Evolutionary conservation across 2,329 filamentous ascomycete species (phyloP).

Genomic region (Ciborinia camelliae): DNA sequence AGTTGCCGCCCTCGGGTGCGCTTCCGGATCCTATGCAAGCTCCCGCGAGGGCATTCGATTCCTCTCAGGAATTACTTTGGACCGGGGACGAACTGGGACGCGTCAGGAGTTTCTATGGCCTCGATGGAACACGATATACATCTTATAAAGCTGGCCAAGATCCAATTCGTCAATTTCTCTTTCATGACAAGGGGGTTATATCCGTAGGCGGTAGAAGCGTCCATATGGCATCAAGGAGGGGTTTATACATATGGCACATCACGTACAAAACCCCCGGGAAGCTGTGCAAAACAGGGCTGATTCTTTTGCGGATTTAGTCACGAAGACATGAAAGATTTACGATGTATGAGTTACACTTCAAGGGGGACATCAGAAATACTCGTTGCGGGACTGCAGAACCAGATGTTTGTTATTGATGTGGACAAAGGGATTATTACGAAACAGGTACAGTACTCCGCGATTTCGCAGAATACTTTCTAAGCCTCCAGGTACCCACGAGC

Average conservation of each 20-base stretch:
- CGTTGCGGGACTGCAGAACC: slow-evolving; percentile 79
- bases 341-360: slow-evolving; percentile 93
- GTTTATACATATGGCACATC: slow-evolving; percentile 85
- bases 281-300: slow-evolving; percentile 24
- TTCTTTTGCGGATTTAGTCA: slow-evolving; percentile 46
- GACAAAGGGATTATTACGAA: slow-evolving; percentile 69
- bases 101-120: slow-evolving; percentile 82
- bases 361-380: slow-evolving; percentile 80
- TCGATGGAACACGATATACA: slow-evolving; percentile 83
- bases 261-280: slow-evolving; percentile 46
- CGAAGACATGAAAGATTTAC: slow-evolving; percentile 77
- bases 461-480: slow-evolving; percentile 33
- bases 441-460: slow-evolving; percentile 46
- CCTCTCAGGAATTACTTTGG: slow-evolving; percentile 86
- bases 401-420: slow-evolving; percentile 74
- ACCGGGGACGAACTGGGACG: slow-evolving; percentile 83
- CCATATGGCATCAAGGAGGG: slow-evolving; percentile 82
- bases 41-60: slow-evolving; percentile 84
- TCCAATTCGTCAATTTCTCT: slow-evolving; percentile 79
- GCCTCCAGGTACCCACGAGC: slow-evolving; percentile 60
- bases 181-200: slow-evolving; percentile 87
- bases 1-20: slow-evolving; percentile 72
- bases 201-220: slow-evolving; percentile 79
- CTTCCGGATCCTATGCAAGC: slow-evolving; percentile 68
- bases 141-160: slow-evolving; percentile 80